These are phyloP conservation scores for Stromatinia cepivora DNA, from an alignment of 2,329 filamentous ascomycete species.

Conservation along the genomic window DNA sequence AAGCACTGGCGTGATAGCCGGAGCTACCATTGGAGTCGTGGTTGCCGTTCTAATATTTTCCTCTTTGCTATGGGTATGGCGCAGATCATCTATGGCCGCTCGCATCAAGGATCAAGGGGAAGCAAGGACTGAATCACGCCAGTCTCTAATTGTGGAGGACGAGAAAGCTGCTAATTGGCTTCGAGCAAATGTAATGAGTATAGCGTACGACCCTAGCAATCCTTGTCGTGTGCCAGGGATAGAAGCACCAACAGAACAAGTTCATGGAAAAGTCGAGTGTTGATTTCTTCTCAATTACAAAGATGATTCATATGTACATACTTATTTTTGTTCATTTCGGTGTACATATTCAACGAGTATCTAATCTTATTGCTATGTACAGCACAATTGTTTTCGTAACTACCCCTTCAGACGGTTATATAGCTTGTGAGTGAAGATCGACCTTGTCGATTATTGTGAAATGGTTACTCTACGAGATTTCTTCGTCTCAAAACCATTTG, in stretches of 20 bases:
- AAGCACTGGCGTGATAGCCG: constrained; percentile 11
- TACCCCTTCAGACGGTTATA: neutral
- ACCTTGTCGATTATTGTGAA: no score
- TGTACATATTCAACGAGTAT: neutral
- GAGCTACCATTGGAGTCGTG: constrained; percentile 13
- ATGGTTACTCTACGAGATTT: neutral
- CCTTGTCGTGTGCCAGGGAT: constrained; percentile 6
- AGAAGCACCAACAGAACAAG: neutral
- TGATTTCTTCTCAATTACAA: neutral
- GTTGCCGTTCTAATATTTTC: constrained; percentile 8
- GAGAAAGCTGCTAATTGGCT: neutral
- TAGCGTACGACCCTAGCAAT: constrained; percentile 12
- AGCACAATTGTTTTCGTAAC: neutral
- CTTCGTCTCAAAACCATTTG: neutral
- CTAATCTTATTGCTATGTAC: neutral
- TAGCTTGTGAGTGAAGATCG: no score
- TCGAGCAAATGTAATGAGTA: constrained; percentile 9
- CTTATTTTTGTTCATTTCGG: neutral
- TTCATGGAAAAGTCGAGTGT: neutral
- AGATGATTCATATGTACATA: neutral
- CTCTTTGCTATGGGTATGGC: constrained; percentile 15
- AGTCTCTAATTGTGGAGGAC: constrained; percentile 12
- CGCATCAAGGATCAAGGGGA: neutral
- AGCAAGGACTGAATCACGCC: neutral
- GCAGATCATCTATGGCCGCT: constrained; percentile 6